Base-by-base conservation (phyloP, 1,284 basidiomycete species). In the Somion occarium region DNA sequence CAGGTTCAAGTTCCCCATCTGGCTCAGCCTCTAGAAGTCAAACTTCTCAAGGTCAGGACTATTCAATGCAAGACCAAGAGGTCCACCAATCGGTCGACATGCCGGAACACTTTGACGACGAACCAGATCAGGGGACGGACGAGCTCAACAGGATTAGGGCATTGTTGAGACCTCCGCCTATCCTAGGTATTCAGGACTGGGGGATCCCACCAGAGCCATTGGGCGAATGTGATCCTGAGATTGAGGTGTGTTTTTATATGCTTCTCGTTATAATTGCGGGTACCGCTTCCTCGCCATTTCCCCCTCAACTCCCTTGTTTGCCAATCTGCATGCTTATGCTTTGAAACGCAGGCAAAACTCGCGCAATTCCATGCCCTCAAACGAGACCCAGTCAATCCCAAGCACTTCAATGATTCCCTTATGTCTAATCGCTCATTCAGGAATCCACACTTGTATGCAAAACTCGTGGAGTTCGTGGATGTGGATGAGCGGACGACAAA, bases 331-430 rank as follows among this genome's bases (percentile, higher is more conserved):
- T 42, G 69, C 63, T 49, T 19, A 18, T 67, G 46, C 46, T 2
- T 15, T 27, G 48, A 12, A 27, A 25, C 38, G 0, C 61, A 94
- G 91, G 75, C 80, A 1, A 95, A 95, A 67, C 77, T 94, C 15
- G 69, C 79, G 0, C 84, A 87, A 53, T 98, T 89, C 62, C 79
- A 83, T 53, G 65, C 72, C 3, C 79, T 93, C 51, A 96, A 93
- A 66, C 72, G 64, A 45, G 75, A 85, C 56, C 64, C 77, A 2
- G 57, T 55, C 3, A 76, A 81, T 51, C 81, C 88, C n/a, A 85
- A 85, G 56, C 94, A 97, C 64, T 98, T 97, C 73, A 98, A 98
- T 66, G 91, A 93, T 64, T 90, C 90, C 0, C 79, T 99, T 30
- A 88, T 95, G 82, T 79, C 83, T 5, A 93, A 89, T 57, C 85